Evolutionary conservation across 768 basidiomycete species (phyloP).

Genomic region (Termitomyces sp.): DNA sequence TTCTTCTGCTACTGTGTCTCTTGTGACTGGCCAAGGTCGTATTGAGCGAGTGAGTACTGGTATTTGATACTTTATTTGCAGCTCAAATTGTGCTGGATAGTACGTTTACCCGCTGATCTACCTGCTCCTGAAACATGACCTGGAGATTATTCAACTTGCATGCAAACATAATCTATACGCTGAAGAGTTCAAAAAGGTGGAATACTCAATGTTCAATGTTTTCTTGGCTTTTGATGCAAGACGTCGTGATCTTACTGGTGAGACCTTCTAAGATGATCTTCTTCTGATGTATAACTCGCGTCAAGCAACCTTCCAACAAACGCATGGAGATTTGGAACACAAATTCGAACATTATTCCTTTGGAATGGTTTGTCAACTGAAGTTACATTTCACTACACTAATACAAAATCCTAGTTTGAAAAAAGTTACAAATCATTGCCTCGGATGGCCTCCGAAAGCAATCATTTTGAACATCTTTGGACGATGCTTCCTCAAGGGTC

Average conservation of each 20-base stretch:
- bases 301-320: slow-evolving; percentile 6
- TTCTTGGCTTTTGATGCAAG: neutral
- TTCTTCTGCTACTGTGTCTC: neutral
- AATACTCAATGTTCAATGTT: neutral
- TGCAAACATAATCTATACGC: neutral
- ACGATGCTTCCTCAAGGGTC: neutral
- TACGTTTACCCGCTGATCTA: slow-evolving; percentile 4
- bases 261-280: neutral
- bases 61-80: neutral
- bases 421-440: neutral
- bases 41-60: neutral
- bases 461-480: neutral
- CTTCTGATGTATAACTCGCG: neutral
- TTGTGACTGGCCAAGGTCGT: neutral
- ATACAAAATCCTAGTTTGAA: neutral
- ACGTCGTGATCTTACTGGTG: slow-evolving; percentile 2
- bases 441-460: neutral
- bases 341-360: slow-evolving; percentile 5
- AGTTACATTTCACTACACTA: neutral
- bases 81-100: neutral
- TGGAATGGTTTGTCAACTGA: slow-evolving; percentile 1
- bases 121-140: neutral
- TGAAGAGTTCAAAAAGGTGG: neutral
- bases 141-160: neutral
- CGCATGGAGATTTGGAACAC: neutral